Base-by-base conservation (phyloP, 169 alveolate species). In the Cryptosporidium viatorum region DNA sequence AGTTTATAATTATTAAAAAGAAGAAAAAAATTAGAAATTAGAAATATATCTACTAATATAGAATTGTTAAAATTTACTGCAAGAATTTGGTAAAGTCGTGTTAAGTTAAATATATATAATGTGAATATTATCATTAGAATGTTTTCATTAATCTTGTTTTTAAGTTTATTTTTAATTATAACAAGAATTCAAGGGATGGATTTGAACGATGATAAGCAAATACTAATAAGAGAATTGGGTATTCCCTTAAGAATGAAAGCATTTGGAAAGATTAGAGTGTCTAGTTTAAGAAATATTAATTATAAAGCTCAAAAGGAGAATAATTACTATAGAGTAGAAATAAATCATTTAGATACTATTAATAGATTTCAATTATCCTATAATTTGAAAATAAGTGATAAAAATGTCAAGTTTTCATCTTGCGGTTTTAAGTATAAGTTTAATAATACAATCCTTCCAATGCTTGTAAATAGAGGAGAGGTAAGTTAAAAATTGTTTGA, bases 401-500 rank as follows among this genome's bases (percentile, higher is more conserved):
- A 43, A 14, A 3, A 45, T n/a, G 3, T n/a, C 26, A 35, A 45
- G 16, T 21, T 55, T 21, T 31, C 26, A 6, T 80, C 58, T 8
- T 80, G 89, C 26, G 52, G 59, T 16, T 80, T 80, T 55, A 80
- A 65, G 29, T 80, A 62, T 45, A 80, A 31, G 62, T 80, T 60
- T 50, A 50, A 43, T n/a, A 62, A 80, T 14, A 21, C 65, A 26
- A 23, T 50, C 26, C 33, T 80, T 1, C 75, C 89, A 12, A 80
- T 80, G 51, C 50, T 80, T 18, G 89, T 80, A 31, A 65, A 62
- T 18, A 80, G 75, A 62, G 74, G 55, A 35, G 89, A 80, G 62
- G 89, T 80, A 23, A 80, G 89, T 62, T 80, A 2, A 50, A 23
- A 45, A 14, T 35, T 0, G 4, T 35, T 31, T 55, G 33, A 16